phyloP scores from a whole-genome alignment of 371 early-diverging fungal genomes.

The Blyttiomyces sp. region DNA sequence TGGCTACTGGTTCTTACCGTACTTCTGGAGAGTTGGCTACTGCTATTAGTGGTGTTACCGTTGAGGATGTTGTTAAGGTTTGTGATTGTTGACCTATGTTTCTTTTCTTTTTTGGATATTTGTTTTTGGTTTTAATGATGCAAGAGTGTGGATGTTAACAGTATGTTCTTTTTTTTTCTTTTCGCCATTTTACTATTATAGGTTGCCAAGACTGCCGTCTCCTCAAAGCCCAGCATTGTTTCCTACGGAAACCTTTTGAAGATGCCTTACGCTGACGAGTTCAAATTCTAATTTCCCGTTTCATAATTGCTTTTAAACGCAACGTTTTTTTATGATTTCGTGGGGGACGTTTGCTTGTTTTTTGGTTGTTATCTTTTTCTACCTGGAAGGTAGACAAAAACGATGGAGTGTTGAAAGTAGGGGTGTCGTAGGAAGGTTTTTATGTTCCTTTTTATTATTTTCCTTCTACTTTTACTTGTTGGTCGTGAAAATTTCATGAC shows the following conservation, averaged over 20 bases:
- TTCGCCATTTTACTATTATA: conserved; percentile 18
- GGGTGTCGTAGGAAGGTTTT: no score
- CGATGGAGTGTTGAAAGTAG: no score
- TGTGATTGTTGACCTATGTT: not conserved
- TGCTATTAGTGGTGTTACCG: conserved; percentile 40
- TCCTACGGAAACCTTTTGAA: conserved; percentile 72
- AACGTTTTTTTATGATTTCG: no score
- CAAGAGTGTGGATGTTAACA: conserved; percentile 27
- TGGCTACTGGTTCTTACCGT: conserved; percentile 18
- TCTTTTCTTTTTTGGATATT: conserved; percentile 1
- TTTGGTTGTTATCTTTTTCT: no score
- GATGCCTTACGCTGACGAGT: conserved; percentile 83
- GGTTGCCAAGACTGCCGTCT: conserved; percentile 66
- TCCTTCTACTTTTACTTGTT: no score
- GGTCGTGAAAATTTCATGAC: no score
- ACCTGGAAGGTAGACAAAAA: no score
- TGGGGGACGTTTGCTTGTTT: no score
- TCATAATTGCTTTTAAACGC: no score
- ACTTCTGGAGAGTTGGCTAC: conserved; percentile 27
- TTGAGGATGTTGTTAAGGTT: conserved; percentile 39
- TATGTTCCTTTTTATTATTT: no score
- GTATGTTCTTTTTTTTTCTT: conserved; percentile 46
- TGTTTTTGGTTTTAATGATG: not conserved
- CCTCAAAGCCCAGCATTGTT: conserved; percentile 75
- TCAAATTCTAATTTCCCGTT: no score